These are phyloP conservation scores for Coleophoma eucalyptorum DNA, from an alignment of 2,329 filamentous ascomycete species.

Conservation along the genomic window DNA sequence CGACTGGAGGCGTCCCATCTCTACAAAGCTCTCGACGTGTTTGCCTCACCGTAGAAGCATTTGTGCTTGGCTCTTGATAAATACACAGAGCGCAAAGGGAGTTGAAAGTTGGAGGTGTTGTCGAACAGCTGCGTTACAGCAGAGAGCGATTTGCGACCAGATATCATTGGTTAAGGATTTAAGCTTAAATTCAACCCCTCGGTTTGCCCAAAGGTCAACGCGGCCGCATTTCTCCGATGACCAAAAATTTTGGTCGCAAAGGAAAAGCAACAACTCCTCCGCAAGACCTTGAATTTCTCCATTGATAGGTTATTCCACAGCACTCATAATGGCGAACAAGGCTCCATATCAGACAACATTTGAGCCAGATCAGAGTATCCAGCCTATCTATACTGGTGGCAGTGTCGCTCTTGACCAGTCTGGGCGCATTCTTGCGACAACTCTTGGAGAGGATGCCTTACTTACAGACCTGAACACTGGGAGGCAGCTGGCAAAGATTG, in stretches of 20 bases:
- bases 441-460: conserved; percentile 86
- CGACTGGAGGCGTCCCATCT: conserved; percentile 19
- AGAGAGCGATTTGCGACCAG: no score
- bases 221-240: no score
- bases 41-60: neutral
- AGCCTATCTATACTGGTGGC: conserved; percentile 92
- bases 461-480: conserved; percentile 83
- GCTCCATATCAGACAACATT: conserved; percentile 81
- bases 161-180: neutral
- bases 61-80: neutral
- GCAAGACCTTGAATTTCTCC: no score
- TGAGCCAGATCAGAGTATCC: conserved; percentile 75
- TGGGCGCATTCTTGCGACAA: conserved; percentile 80
- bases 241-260: neutral
- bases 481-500: conserved; percentile 76
- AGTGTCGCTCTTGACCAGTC: conserved; percentile 78
- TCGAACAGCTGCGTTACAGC: no score
- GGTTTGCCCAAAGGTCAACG: neutral
- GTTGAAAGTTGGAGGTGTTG: no score
- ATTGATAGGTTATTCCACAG: no score
- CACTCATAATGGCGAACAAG: conserved; percentile 52
- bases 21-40: neutral
- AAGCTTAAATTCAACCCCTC: neutral
- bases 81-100: no score
- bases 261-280: no score